Evolutionary conservation across 2,329 filamentous ascomycete species (phyloP), one percentile per base, ranked within the genome.

Genomic region (Grosmannia clavigera): DNA sequence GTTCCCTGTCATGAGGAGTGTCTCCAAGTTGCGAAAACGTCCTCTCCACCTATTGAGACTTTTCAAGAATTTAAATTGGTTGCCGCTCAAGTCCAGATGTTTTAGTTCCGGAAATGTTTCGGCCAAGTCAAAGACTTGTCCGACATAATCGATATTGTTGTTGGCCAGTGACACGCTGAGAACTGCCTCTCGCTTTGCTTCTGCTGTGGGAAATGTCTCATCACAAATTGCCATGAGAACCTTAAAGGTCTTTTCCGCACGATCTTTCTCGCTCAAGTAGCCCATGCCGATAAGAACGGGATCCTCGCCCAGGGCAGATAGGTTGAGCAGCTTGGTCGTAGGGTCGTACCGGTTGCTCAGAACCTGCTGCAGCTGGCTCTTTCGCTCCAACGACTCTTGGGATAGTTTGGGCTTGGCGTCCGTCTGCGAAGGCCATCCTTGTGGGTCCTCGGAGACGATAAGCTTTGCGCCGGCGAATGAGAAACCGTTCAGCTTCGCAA

Each of bases 191-290:
- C 84, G 81, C 71, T 92, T 92, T 57, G 87, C 85, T 62, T 86
- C 78, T 14, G 81, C 70, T 2, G 81, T 85, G 65, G 86, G 85
- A 75, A 96, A 95, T 22, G 87, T 81, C 62, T 83, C 76, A 58
- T 95, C 85, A 70, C 89, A 91, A 55, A 96, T 85, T 61, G 83
- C 84, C 88, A 97, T 95, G 63, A 97, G 78, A 1, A 89, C 92
- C 58, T 88, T 89, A 74, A 97, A 96, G 63, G 96, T 88, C 71
- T 96, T 99, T 64, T 87, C 82, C 54, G 88, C 84, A 1, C 85
- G 85, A 3, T 86, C 83, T 61, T 81, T 82, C 61, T 77, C 83
- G 63, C 84, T 81, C 70, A 95, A 91, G 67, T 92, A 87, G 46
- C 88, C 88, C 72, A 91, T 84, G 51, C 81, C 78, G 59, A 84